These are phyloP conservation scores for Dothidotthia symphoricarpi DNA, from an alignment of 2,329 filamentous ascomycete genomes.

Conservation along the genomic window DNA sequence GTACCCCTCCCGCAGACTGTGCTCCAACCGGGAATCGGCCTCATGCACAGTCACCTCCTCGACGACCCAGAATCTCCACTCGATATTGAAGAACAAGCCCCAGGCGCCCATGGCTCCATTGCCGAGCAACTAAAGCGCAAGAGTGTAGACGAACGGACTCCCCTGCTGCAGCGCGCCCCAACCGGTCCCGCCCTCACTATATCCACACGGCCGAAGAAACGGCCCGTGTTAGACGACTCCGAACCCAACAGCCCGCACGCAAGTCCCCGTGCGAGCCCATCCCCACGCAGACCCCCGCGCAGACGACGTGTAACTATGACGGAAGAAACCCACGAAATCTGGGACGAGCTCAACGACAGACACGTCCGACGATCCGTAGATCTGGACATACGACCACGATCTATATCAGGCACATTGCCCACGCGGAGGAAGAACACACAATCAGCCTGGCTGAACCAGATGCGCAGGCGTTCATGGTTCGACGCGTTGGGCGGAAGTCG, in stretches of 20 bases:
- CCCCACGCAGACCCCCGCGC: conserved; percentile 22
- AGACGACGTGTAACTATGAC: conserved; percentile 51
- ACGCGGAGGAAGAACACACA: conserved; percentile 29
- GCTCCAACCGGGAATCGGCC: conserved; percentile 77
- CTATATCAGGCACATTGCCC: conserved; percentile 32
- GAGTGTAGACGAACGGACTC: conserved; percentile 37
- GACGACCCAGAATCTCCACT: conserved; percentile 24
- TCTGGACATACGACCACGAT: conserved; percentile 29
- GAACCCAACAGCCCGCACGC: conserved; percentile 21
- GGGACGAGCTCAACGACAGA: conserved; percentile 78
- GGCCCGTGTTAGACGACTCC: conserved; percentile 20
- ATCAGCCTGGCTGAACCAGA: conserved; percentile 35
- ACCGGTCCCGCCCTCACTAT: conserved; percentile 34
- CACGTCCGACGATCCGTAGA: conserved; percentile 33
- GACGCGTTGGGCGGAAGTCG: conserved; percentile 24
- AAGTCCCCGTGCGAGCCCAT: conserved; percentile 26
- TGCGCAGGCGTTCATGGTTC: conserved; percentile 40
- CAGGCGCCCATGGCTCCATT: conserved; percentile 28
- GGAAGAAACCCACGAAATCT: conserved; percentile 75
- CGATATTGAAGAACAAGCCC: conserved; percentile 30
- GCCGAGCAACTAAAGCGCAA: conserved; percentile 29
- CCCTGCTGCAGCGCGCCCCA: conserved; percentile 34
- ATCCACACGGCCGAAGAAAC: conserved; percentile 23
- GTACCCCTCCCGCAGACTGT: conserved; percentile 58
- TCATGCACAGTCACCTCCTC: conserved; percentile 69